phyloP scores from a whole-genome alignment of 495 filamentous ascomycete species.

The Hyphodiscus hymeniophilus region DNA sequence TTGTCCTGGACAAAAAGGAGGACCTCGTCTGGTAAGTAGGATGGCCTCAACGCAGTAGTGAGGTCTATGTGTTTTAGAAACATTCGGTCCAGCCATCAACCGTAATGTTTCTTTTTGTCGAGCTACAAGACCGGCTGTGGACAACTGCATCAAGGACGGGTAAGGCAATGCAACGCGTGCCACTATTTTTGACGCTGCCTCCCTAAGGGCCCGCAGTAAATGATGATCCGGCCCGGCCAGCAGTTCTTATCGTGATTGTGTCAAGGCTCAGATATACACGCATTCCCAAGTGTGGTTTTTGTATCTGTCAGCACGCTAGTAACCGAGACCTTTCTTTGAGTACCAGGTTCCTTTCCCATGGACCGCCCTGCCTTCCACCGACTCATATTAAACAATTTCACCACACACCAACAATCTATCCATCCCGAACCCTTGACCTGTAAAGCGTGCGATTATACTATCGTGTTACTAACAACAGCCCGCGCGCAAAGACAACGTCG shows the following conservation, averaged over 20 bases:
- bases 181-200: not conserved
- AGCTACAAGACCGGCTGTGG: not conserved
- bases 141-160: not conserved
- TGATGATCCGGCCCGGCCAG: too few species aligned
- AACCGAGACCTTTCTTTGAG: constrained; percentile 5
- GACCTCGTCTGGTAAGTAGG: constrained; percentile 79
- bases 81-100: constrained; percentile 62
- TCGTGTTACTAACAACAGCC: constrained; percentile 19
- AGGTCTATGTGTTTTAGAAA: constrained; percentile 91
- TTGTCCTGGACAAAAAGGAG: constrained; percentile 94
- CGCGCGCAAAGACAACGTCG: constrained; percentile 7
- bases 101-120: not conserved
- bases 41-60: constrained; percentile 88
- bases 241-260: too few species aligned
- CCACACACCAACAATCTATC: not conserved
- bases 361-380: constrained; percentile 11
- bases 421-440: constrained; percentile 1
- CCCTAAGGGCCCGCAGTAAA: not conserved
- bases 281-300: too few species aligned
- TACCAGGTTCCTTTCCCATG: constrained; percentile 11
- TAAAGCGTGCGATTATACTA: not conserved
- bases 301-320: constrained; percentile 4
- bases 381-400: constrained; percentile 1
- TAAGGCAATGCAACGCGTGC: constrained; percentile 9
- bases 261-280: constrained; percentile 6